phyloP scores from a whole-genome alignment of 192 early-diverging fungal genomes.

The Podila epicladia region DNA sequence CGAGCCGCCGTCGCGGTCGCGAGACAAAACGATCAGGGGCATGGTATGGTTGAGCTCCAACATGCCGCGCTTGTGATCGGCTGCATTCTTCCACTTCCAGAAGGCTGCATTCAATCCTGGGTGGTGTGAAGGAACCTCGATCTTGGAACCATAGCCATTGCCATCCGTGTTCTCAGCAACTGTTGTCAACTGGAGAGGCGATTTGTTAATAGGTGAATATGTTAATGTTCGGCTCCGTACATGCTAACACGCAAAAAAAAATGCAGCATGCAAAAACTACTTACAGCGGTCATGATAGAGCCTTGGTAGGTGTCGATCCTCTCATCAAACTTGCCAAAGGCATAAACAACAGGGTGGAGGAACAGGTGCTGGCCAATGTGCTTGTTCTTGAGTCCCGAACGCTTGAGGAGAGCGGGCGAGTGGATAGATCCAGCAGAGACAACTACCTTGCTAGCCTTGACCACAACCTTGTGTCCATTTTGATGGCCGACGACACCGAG shows the following conservation, averaged over 20 bases:
- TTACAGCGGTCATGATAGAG: constrained; percentile 76
- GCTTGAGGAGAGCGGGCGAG: constrained; percentile 68
- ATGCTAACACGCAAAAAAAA: not conserved
- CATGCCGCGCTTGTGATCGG: constrained; percentile 64
- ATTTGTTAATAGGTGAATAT: not conserved
- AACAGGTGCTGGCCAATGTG: constrained; percentile 74
- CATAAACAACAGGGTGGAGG: constrained; percentile 68
- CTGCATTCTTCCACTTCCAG: constrained; percentile 59
- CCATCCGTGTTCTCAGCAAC: constrained; percentile 68
- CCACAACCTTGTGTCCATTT: constrained; percentile 41
- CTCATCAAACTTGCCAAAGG: constrained; percentile 74
- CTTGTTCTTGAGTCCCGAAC: constrained; percentile 74
- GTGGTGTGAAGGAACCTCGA: constrained; percentile 71
- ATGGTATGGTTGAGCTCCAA: constrained; percentile 55
- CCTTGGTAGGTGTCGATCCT: constrained; percentile 61
- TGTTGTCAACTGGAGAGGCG: constrained; percentile 32
- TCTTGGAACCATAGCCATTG: constrained; percentile 69
- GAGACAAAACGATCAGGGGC: constrained; percentile 63
- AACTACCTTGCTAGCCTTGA: constrained; percentile 68
- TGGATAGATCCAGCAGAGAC: constrained; percentile 71
- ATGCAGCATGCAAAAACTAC: constrained; percentile 1
- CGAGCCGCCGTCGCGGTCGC: constrained; percentile 68
- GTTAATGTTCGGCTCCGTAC: not conserved
- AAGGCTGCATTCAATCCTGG: constrained; percentile 55
- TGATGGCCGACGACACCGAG: constrained; percentile 62